Base-by-base conservation (phyloP, 75 land plant species). In the Pinus tabuliformis region DNA sequence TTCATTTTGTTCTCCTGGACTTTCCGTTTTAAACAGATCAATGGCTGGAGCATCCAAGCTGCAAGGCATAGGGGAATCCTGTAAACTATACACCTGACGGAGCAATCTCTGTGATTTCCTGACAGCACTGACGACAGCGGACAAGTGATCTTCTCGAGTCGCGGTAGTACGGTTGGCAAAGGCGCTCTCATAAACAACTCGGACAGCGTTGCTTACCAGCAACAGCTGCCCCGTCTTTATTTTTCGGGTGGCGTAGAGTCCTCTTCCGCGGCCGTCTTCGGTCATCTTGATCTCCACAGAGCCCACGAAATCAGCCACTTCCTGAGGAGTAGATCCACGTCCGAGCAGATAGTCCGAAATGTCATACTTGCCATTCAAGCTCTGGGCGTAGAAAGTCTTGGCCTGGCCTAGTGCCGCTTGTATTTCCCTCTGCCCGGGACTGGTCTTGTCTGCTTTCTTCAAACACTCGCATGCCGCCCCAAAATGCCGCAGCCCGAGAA, bases 191-290 rank as follows among this genome's bases (percentile, higher is more conserved):
- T 3, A 49, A 21, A 4, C 11, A 16, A 63, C 1, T 62, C 4
- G 16, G 15, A 6, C 16, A 17, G 83, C 84, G 62, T 84, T 84
- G 64, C 74, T 76, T 49, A 81, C 79, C 26, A 84, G 56, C 6
- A 84, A 54, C 7, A 81, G 70, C 17, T 84, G 79, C 18, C 86
- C 86, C 0, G 56, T 73, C 17, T 26, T 52, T 45, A 84, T 83
- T 39, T 73, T 57, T 52, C 63, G 54, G 6, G 83, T 77, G 17
- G 77, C n/a, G 17, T 72, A 64, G 5, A 84, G 77, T 15, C 86
- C 86, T 2, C 86, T 76, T 0, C 83, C 83, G 16, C 64, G 28
- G 74, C 83, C 80, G 49, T 76, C 56, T 12, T 52, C 39, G 13
- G 74, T 77, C 11, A 59, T 64, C 30, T 57, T 59, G 17, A 84